A percentile compares a stretch with the other conserved stretches of the same genome.
These are phyloP conservation scores for Citrus unshiu DNA, from an alignment of 345 rosid species.

Conservation along the genomic window DNA sequence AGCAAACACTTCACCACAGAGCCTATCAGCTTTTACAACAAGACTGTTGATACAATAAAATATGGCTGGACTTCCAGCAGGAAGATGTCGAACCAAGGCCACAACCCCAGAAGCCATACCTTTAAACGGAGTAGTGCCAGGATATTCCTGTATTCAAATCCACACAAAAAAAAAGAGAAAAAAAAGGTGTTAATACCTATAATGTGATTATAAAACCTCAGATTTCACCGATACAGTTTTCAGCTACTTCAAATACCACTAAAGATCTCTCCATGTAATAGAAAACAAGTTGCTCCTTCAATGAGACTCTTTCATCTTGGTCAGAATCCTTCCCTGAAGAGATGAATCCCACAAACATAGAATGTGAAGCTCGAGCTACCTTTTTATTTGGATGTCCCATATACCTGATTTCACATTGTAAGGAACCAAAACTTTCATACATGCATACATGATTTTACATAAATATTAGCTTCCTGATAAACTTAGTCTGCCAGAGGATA, in stretches of 20 bases:
- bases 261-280: slow-evolving; percentile 82
- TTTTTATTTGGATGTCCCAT: slow-evolving; percentile 83
- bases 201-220: slow-evolving; percentile 6
- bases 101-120: slow-evolving; percentile 95
- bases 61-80: slow-evolving; percentile 89
- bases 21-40: slow-evolving; percentile 57
- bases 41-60: slow-evolving; percentile 74
- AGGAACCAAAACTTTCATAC: slow-evolving; percentile 37
- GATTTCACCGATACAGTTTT: neutral
- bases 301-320: slow-evolving; percentile 45
- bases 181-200: neutral
- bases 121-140: slow-evolving; percentile 80
- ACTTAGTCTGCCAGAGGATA: slow-evolving; percentile 48
- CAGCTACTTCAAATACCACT: slow-evolving; percentile 44
- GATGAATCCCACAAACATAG: slow-evolving; percentile 70
- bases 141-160: slow-evolving; percentile 57
- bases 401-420: slow-evolving; percentile 52
- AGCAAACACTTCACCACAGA: slow-evolving; percentile 28
- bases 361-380: slow-evolving; percentile 76
- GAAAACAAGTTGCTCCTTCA: slow-evolving; percentile 83
- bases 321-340: slow-evolving; percentile 60
- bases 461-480: neutral
- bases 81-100: slow-evolving; percentile 78
- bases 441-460: neutral
- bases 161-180: slow-evolving; percentile 5